Evolutionary conservation across 345 rosid genomes (phyloP), one percentile per base, ranked within the genome.

Genomic region (Eucalyptus shirleyi): DNA sequence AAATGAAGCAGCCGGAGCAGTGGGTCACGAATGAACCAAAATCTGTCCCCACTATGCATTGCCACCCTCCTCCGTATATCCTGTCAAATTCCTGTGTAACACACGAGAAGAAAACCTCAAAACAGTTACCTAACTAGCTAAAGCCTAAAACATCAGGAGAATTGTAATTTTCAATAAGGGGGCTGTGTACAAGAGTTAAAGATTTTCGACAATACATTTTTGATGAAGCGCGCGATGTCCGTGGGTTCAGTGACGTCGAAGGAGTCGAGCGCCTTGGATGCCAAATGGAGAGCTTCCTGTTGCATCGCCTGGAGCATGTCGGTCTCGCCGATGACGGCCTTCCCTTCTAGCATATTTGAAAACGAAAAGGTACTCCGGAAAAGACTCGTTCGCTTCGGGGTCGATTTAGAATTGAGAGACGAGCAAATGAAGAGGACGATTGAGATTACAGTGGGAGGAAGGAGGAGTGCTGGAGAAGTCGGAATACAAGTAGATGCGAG

Each of bases 261-360:
- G 91, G 89, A 90, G 92, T 96, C 98, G 19, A 97, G 96, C 80
- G 99, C 97, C 91, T 96, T 95, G 16, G 98, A 92, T 28, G 98
- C 99, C 69, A 94, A 91, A 69, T 92, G 88, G 67, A 96, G 95
- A 50, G 97, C 98, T 82, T 95, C 94, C 89, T 93, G 93, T 88
- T 96, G 98, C 97, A 95, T 96, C 88, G 95, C 90, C 77, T 92
- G 94, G n/a, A 93, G 94, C 99, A 97, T 96, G 90, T 96, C 98
- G 9, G 97, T 95, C 90, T 96, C 99, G 28, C 96, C 94, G 88
- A 97, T 72, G 50, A 96, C 92, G 86, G 97, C 98, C 89, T 97
- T 96, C 80, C 99, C 99, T 93, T 96, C 99, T 90, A 96, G 90
- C 99, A 97, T 96, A 1, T 55, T 40, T 87, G 82, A 56, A 65